Percentiles rank a stretch among this genome's conserved stretches.
phyloP scores from a whole-genome alignment of 805 yeast species.

The Kodamaea neixiangensis region DNA sequence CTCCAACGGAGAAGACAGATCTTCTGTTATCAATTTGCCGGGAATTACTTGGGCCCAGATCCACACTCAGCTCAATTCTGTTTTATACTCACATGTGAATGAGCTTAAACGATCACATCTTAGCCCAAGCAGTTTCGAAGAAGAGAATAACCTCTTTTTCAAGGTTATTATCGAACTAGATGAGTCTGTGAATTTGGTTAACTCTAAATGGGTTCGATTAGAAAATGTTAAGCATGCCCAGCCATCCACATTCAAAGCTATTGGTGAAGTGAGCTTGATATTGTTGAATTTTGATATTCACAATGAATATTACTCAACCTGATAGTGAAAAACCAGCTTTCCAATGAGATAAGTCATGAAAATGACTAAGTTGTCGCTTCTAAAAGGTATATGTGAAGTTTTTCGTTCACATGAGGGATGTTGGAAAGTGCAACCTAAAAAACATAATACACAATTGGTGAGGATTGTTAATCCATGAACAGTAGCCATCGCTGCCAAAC shows the following conservation, averaged over 20 bases:
- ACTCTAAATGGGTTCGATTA: conserved; percentile 29
- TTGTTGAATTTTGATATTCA: conserved; percentile 30
- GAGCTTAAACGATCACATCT: conserved; percentile 25
- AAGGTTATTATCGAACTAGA: conserved; percentile 27
- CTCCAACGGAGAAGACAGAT: conserved; percentile 7
- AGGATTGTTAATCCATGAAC: neutral
- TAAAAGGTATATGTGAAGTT: no score
- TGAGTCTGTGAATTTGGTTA: conserved; percentile 7
- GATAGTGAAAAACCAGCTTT: no score
- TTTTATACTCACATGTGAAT: conserved; percentile 33
- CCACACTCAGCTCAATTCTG: conserved; percentile 30
- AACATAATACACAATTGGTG: no score
- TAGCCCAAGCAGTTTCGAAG: neutral
- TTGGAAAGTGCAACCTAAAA: no score
- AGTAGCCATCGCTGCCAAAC: no score
- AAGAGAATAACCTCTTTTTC: conserved; percentile 19
- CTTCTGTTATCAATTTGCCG: conserved; percentile 21
- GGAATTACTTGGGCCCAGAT: conserved; percentile 35
- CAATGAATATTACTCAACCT: conserved; percentile 26
- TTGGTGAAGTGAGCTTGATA: conserved; percentile 14
- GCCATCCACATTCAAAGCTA: conserved; percentile 1
- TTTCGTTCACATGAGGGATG: no score
- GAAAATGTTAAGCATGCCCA: neutral
- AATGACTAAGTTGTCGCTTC: no score
- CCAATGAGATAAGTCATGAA: no score